Base-by-base conservation (phyloP, 2,329 filamentous ascomycete species). In the Clonostachys sp. region DNA sequence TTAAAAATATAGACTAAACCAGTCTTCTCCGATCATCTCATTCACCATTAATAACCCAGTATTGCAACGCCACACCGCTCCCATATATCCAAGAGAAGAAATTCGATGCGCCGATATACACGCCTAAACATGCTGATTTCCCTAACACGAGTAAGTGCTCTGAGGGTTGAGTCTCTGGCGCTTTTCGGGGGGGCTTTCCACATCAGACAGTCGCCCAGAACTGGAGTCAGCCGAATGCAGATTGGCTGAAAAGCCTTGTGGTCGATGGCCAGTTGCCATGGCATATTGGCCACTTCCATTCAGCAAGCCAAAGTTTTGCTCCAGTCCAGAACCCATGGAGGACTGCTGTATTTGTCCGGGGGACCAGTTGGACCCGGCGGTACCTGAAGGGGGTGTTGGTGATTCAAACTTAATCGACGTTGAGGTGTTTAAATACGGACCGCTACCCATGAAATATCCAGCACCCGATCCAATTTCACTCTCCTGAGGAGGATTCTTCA, bases 401-500 rank as follows among this genome's bases (percentile, higher is more conserved):
- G 76, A 74, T 45, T 78, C 74, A 50, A 80, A 80, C 55, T 82
- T 82, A 47, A 67, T 52, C 50, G 45, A 57, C 34, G 54, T 61
- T 34, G 56, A 57, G 47, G 67, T 62, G 49, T 61, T 64, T 50
- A 69, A 61, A 50, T 63, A 66, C 6, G 62, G 55, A n/a, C 60
- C 57, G 24, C 61, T 63, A 14, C 60, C 56, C 34, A 64, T 59
- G 42, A 62, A 58, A 49, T 60, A 70, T 16, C 61, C 62, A 5
- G 61, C 55, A 34, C 56, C 58, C 12, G 57, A 54, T 18, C 64
- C 61, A 6, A 64, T 59, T 16, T 66, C 65, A 41, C 70, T 65
- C 17, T 78, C 74, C 1, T 61, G 59, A 4, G 74, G 70, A 5
- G 78, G 77, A 49, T 82, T 80, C 60, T 89, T 90, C 61, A 95